phyloP scores from a whole-genome alignment of 129 eudicot species.

The Solidago caesia region DNA sequence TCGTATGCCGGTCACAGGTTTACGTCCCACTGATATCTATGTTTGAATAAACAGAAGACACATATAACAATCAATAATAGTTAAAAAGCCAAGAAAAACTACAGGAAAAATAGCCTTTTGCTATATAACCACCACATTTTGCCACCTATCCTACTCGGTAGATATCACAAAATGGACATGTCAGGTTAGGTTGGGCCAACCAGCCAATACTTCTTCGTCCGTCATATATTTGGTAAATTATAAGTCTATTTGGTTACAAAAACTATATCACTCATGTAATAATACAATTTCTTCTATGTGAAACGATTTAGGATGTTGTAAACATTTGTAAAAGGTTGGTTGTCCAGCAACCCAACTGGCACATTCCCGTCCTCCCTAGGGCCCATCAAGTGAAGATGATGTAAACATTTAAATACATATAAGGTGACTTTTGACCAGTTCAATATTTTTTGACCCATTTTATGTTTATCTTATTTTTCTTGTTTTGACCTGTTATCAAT shows the following conservation, averaged over 20 bases:
- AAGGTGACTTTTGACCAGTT: neutral
- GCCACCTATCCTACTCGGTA: neutral
- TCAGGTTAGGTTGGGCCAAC: neutral
- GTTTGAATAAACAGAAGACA: constrained; percentile 9
- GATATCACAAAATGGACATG: neutral
- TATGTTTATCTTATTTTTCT: neutral
- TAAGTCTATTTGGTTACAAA: neutral
- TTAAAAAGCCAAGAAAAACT: neutral
- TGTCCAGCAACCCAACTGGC: no score
- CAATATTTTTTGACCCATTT: neutral
- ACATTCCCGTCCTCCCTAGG: no score
- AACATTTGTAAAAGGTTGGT: neutral
- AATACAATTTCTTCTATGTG: neutral
- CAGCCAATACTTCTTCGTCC: neutral
- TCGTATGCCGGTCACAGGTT: constrained; percentile 66
- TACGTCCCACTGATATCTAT: constrained; percentile 68
- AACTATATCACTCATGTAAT: neutral
- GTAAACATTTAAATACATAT: neutral
- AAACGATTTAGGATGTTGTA: neutral
- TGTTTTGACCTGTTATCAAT: neutral
- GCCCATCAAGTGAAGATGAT: no score
- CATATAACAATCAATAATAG: neutral
- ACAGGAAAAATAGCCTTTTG: neutral
- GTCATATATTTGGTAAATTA: neutral
- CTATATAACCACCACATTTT: neutral